Evolutionary conservation across 257 asterid species (phyloP).

Genomic region (Cordia subcordata): DNA sequence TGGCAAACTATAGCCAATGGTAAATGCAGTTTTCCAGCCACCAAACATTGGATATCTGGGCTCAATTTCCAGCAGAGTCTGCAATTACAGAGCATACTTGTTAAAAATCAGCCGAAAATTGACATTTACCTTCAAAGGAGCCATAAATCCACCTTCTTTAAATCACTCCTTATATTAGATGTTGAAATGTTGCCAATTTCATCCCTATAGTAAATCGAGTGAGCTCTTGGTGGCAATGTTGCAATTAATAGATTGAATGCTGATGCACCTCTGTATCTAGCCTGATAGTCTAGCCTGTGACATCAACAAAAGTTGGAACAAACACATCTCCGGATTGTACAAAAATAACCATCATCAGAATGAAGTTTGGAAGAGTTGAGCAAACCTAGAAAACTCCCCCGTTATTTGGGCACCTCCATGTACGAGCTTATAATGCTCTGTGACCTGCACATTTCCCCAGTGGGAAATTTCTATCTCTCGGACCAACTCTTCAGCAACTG

Average conservation of each 20-base stretch:
- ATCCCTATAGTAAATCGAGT: slow-evolving; percentile 93
- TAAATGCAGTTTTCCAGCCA: slow-evolving; percentile 95
- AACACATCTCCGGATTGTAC: slow-evolving; percentile 2
- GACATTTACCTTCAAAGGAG: slow-evolving; percentile 10
- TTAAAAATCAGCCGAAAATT: slow-evolving; percentile 12
- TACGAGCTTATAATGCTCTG: slow-evolving; percentile 73
- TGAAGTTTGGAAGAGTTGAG: neutral
- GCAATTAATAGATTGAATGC: slow-evolving; percentile 71
- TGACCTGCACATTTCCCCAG: slow-evolving; percentile 97
- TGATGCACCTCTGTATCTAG: slow-evolving; percentile 71
- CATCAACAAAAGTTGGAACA: slow-evolving; percentile 4
- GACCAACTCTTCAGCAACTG: slow-evolving; percentile 75
- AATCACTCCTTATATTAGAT: slow-evolving; percentile 74
- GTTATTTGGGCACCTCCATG: slow-evolving; percentile 81
- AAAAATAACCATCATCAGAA: slow-evolving; percentile 1
- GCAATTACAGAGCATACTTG: slow-evolving; percentile 26
- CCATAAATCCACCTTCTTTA: slow-evolving; percentile 50
- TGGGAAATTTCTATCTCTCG: slow-evolving; percentile 96
- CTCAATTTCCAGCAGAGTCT: slow-evolving; percentile 90
- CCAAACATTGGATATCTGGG: slow-evolving; percentile 98
- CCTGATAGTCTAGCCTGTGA: slow-evolving; percentile 84
- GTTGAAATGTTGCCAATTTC: slow-evolving; percentile 97
- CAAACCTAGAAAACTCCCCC: slow-evolving; percentile 95
- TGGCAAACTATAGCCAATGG: slow-evolving; percentile 92
- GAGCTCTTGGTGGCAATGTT: slow-evolving; percentile 85